Evolutionary conservation across 2,329 filamentous ascomycete species (phyloP).

Genomic region (Microcyclospora tardicrescens): DNA sequence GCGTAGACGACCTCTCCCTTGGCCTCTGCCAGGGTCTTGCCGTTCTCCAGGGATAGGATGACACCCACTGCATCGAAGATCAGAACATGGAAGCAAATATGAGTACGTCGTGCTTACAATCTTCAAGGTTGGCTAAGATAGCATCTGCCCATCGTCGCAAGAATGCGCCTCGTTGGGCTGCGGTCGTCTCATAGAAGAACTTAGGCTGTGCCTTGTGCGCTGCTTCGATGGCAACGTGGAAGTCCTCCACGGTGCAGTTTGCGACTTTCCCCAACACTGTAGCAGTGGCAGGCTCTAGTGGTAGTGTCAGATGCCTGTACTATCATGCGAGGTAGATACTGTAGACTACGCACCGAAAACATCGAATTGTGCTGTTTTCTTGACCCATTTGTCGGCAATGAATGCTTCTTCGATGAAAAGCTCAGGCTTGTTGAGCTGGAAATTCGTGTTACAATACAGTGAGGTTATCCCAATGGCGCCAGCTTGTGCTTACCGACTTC

Average conservation of each 20-base stretch:
- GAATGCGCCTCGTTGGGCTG: conserved; percentile 6
- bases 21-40: conserved; percentile 19
- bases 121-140: conserved; percentile 8
- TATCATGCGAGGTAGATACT: no score
- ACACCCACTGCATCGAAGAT: conserved; percentile 8
- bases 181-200: conserved; percentile 5
- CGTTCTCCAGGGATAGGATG: conserved; percentile 23
- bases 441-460: no score
- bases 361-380: no score
- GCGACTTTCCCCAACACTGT: not conserved
- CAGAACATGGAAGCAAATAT: conserved; percentile 3
- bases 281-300: no score
- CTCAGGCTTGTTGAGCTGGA: no score
- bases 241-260: conserved; percentile 1
- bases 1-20: conserved; percentile 21
- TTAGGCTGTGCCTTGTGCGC: conserved; percentile 2
- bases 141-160: conserved; percentile 12
- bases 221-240: conserved; percentile 3
- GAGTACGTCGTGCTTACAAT: conserved; percentile 4
- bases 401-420: no score
- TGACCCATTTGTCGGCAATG: no score
- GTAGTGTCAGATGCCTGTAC: no score
- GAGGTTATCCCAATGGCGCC: no score
- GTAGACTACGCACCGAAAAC: no score
- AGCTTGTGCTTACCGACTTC: no score